A percentile compares a stretch with the other conserved stretches of the same genome.
Evolutionary conservation across 257 asterid species (phyloP).

Genomic region (Solanum ossicruentum): DNA sequence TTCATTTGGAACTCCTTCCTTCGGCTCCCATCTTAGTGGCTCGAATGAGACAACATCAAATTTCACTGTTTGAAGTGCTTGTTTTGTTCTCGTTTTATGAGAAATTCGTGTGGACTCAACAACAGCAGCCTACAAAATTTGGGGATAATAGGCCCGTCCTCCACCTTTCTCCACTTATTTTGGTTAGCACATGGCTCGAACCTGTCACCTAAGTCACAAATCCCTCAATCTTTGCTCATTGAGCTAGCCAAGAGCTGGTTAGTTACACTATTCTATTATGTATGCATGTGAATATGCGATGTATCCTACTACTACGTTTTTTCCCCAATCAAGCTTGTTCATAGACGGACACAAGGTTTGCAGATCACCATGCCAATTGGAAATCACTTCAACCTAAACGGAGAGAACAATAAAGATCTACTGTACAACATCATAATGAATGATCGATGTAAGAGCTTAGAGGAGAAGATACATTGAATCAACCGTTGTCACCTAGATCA

Average conservation of each 20-base stretch:
- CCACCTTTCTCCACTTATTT: neutral
- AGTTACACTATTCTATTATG: neutral
- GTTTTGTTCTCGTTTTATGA: too few relatives aligned
- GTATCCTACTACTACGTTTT: neutral
- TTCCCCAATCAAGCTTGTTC: neutral
- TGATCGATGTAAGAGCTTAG: neutral
- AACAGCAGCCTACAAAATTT: neutral
- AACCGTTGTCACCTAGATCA: neutral
- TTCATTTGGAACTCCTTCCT: neutral
- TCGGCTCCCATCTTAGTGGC: neutral
- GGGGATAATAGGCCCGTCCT: neutral
- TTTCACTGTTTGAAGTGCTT: too few relatives aligned
- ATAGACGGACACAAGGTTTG: neutral
- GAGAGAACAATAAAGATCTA: neutral
- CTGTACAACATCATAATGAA: neutral
- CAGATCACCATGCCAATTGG: neutral
- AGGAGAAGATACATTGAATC: neutral
- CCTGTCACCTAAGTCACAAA: neutral
- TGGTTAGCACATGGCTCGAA: neutral
- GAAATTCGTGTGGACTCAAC: too few relatives aligned
- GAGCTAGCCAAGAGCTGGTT: neutral
- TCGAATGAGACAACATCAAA: neutral
- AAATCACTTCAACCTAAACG: neutral
- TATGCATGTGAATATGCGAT: neutral
- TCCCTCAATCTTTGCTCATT: neutral